Evolutionary conservation across 345 rosid species (phyloP).

Genomic region (Hirschfeldia incana): DNA sequence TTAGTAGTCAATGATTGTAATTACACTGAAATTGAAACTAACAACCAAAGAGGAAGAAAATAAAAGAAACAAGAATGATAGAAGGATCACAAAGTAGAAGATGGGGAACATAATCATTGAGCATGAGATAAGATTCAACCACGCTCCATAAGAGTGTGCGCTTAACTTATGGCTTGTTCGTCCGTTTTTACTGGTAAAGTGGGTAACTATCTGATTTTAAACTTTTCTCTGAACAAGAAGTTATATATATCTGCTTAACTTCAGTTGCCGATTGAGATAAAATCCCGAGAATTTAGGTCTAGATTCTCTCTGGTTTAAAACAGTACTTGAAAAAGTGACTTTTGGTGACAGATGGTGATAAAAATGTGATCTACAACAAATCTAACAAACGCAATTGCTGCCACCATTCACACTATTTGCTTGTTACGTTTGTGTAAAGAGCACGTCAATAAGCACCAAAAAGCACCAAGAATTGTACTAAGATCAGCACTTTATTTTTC

Average conservation of each 20-base stretch:
- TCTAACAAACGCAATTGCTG: conserved; percentile 3
- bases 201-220: background rate
- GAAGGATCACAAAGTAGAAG: background rate
- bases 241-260: conserved; percentile 4
- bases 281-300: conserved; percentile 15
- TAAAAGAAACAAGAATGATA: background rate
- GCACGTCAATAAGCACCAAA: background rate
- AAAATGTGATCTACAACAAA: conserved; percentile 29
- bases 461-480: background rate
- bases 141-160: conserved; percentile 27
- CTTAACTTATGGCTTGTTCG: conserved; percentile 14
- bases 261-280: conserved; percentile 18
- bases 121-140: conserved; percentile 34
- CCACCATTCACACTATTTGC: background rate
- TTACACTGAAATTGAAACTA: conserved; percentile 34
- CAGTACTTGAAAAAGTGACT: background rate
- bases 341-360: conserved; percentile 19
- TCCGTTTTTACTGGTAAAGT: conserved; percentile 10
- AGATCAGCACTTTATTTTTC: background rate
- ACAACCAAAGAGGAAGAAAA: background rate
- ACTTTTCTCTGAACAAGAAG: conserved; percentile 20
- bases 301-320: background rate
- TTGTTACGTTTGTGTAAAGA: background rate
- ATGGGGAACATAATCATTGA: conserved; percentile 44
- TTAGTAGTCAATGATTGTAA: conserved; percentile 36